These are phyloP conservation scores for Straminergon stramineum DNA, from an alignment of 225 moss, liverwort and hornwort species.

Conservation along the genomic window DNA sequence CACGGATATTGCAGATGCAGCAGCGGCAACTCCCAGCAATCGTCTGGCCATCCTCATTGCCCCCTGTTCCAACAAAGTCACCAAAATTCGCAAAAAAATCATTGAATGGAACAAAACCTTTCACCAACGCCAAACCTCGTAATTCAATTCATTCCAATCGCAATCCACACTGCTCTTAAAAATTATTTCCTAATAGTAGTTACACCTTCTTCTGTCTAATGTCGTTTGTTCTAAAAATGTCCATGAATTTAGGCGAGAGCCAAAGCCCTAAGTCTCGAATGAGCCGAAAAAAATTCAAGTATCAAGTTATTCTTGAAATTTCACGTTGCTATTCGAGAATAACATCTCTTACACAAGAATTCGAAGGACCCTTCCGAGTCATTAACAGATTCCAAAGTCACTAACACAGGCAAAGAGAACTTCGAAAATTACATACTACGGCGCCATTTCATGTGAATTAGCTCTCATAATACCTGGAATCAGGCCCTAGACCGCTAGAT, in stretches of 20 bases:
- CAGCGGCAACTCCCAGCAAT: conserved; percentile 25
- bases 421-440: background rate
- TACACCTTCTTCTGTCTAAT: background rate
- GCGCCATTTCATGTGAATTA: background rate
- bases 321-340: background rate
- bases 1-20: conserved; percentile 33
- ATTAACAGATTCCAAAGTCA: background rate
- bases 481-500: background rate
- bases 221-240: no score
- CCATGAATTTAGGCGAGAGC: background rate
- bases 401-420: background rate
- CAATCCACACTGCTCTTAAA: background rate
- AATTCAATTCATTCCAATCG: background rate
- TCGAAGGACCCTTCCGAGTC: background rate
- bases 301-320: background rate
- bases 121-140: background rate
- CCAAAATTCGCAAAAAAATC: background rate
- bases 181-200: background rate
- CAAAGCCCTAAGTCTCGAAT: background rate
- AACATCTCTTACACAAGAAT: background rate
- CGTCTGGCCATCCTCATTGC: conserved; percentile 24
- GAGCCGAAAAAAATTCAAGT: background rate
- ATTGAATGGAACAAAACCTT: background rate
- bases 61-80: background rate
- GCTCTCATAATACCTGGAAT: background rate